Base-by-base conservation (phyloP, 2,329 filamentous ascomycete genomes). In the Zopfia rhizophila region DNA sequence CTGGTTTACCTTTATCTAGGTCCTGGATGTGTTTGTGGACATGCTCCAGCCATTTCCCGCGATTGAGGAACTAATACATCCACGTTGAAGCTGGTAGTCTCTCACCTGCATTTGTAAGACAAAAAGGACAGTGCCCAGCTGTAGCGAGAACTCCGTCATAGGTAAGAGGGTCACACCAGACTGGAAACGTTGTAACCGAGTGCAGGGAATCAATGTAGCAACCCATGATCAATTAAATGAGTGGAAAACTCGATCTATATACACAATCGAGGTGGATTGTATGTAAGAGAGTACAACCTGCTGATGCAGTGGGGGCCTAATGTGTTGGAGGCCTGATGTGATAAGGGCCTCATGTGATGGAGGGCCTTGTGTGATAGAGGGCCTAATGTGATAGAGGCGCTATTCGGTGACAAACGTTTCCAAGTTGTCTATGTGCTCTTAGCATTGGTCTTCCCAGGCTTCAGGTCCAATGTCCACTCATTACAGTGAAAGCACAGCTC, bases 401-500 rank as follows among this genome's bases (percentile, higher is more conserved):
- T n/a, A n/a, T n/a, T n/a, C n/a, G n/a, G n/a, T n/a, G n/a, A n/a
- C n/a, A n/a, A n/a, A n/a, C 35, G 37, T 55, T 36, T 61, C 43
- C 33, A 57, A 48, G 40, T 56, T 37, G 41, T 51, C 48, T 23
- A 61, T 18, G 41, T 60, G 43, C 30, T 35, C 33, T 48, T 50
- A 45, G 46, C 45, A 61, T 39, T 60, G 40, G 32, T 43, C 25
- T 27, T 38, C 31, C 53, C 36, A 60, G 40, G 42, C 36, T 50
- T 23, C 39, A 35, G 22, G 22, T 29, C 24, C 25, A 44, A 50
- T 38, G 60, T 51, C 58, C 43, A 63, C 23, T 58, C 18, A 38
- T 55, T 46, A 37, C 38, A 63, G n/a, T 48, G 22, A 39, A 61
- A 61, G 45, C 41, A 61, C 19, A 61, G 45, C 47, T 61, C 46